Evolutionary conservation across 164 flowering plant genomes (phyloP), one percentile per base, ranked within the genome.

Genomic region (Cinnamomum chago): DNA sequence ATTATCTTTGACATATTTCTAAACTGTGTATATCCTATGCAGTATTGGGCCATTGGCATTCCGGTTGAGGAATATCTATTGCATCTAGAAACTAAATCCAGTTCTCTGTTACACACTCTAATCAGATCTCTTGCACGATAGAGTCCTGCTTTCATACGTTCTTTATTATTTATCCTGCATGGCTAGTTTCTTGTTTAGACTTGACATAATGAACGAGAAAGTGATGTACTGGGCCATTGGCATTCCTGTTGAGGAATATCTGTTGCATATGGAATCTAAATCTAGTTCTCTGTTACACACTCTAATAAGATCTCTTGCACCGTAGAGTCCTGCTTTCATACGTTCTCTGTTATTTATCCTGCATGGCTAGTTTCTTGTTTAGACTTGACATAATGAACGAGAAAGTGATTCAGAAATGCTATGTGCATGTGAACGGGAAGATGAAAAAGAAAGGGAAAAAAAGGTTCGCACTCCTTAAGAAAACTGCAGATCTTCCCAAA

Each of bases 381-480:
- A 52, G 58, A 12, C 17, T 52, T 17, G 13, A 12, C 58, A 4
- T 12, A 5, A 24, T 71, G 25, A 71, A 40, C 22, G 58, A 15
- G 28, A 20, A 5, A 28, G 13, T 71, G 35, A 71, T 14, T 11
- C 11, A 6, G 5, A 47, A 30, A 47, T 72, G 35, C 3, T 17
- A 17, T 25, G n/a, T 67, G 68, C n/a, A 23, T 58, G 24, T 62
- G 7, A 72, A 82, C 88, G 93, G 99, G 98, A 95, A 70, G 94
- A 95, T 58, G 94, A 90, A 78, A 81, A 82, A 79, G 79, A 93
- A 64, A 81, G n/a, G 96, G 77, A 90, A 85, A 72, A 95, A 95
- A 81, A 89, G 99, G 81, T 97, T 93, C 74, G 85, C 90, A 35
- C 86, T 95, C 52, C 93, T 95, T 3, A 85, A 85, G 73, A 85